Evolutionary conservation across 768 basidiomycete genomes (phyloP).

Genomic region (Terana coerulea): DNA sequence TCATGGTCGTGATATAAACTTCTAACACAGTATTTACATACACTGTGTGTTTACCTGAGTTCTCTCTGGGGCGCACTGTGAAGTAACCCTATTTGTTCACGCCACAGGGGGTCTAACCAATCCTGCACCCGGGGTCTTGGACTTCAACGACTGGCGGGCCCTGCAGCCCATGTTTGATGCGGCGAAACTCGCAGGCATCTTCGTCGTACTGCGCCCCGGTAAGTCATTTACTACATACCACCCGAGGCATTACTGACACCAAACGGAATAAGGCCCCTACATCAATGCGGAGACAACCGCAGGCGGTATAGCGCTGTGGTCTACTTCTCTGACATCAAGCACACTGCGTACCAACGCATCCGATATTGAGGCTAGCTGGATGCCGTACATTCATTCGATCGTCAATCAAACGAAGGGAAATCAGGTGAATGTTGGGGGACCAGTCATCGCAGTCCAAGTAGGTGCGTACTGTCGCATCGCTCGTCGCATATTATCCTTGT

Average conservation of each 20-base stretch:
- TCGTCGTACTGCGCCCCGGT: conserved; percentile 79
- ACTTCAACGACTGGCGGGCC: conserved; percentile 68
- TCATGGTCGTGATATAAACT: not conserved
- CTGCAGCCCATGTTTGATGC: conserved; percentile 71
- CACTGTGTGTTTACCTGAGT: conserved; percentile 43
- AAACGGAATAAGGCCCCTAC: conserved; percentile 39
- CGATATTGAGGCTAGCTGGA: conserved; percentile 70
- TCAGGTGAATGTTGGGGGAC: conserved; percentile 35
- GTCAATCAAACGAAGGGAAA: conserved; percentile 31
- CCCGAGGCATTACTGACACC: not conserved
- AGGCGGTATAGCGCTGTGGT: conserved; percentile 70
- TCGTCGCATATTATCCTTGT: not conserved
- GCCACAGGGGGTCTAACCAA: conserved; percentile 55
- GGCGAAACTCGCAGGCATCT: conserved; percentile 69
- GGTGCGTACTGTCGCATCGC: conserved; percentile 31
- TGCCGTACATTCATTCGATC: conserved; percentile 64
- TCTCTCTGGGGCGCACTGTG: not conserved
- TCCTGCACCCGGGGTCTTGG: conserved; percentile 68
- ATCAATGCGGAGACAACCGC: conserved; percentile 83
- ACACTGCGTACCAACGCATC: conserved; percentile 66
- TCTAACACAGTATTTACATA: conserved; percentile 48
- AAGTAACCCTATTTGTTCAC: not conserved
- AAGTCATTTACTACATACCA: conserved; percentile 16
- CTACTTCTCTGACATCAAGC: conserved; percentile 62
- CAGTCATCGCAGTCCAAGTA: too few relatives aligned